Conservation (phyloP, 2,329 filamentous ascomycete genomes). For the Neofusicoccum ribis region DNA sequence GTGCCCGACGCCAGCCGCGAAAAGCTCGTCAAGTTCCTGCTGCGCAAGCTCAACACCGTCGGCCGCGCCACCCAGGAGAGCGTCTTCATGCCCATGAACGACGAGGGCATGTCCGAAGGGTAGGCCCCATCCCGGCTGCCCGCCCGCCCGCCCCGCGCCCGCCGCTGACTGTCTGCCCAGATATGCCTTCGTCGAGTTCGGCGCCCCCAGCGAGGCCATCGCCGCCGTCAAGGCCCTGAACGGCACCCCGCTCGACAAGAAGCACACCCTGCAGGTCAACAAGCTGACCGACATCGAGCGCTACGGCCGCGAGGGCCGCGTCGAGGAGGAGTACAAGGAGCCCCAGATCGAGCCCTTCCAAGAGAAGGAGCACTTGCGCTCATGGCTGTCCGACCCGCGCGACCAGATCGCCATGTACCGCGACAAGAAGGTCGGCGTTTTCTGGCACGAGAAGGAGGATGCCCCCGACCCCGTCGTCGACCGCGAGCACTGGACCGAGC, state of each 20-base stretch:
- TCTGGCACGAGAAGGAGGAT: conserved; percentile 98
- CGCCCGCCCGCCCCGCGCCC: neutral
- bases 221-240: conserved; percentile 88
- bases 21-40: conserved; percentile 93
- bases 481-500: conserved; percentile 94
- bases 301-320: conserved; percentile 87
- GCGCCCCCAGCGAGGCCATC: conserved; percentile 83
- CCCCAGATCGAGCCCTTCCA: conserved; percentile 82
- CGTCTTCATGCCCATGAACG: conserved; percentile 90
- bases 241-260: conserved; percentile 88
- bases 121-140: conserved; percentile 46
- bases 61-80: conserved; percentile 84
- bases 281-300: conserved; percentile 98
- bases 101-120: conserved; percentile 83
- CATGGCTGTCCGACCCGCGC: conserved; percentile 85
- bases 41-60: conserved; percentile 86
- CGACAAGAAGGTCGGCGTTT: conserved; percentile 87
- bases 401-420: conserved; percentile 97
- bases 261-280: conserved; percentile 92
- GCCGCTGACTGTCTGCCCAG: conserved; percentile 47
- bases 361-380: conserved; percentile 92
- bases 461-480: conserved; percentile 85
- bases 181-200: conserved; percentile 97
- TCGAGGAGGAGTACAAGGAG: conserved; percentile 85
- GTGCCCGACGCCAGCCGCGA: conserved; percentile 89